phyloP scores from a whole-genome alignment of 1,139 yeast genomes.

The Saccharomyces hybrid region DNA sequence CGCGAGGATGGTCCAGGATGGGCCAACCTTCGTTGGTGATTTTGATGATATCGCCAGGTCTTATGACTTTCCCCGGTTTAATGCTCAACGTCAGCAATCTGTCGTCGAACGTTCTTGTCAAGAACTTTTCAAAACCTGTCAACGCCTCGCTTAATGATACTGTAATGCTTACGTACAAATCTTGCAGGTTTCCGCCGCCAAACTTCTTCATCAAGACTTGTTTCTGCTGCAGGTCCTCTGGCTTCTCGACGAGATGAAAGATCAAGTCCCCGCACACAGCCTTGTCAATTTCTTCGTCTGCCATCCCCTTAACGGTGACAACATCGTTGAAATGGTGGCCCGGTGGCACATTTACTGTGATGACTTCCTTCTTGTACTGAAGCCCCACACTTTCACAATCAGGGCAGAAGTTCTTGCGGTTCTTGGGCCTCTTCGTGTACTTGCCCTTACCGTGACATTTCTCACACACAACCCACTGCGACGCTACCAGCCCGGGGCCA shows the following conservation, averaged over 20 bases:
- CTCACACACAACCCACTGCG: conserved; percentile 55
- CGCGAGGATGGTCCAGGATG: conserved; percentile 32
- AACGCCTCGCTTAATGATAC: conserved; percentile 74
- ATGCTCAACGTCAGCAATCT: conserved; percentile 58
- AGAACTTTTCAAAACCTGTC: conserved; percentile 23
- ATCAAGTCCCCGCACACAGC: conserved; percentile 67
- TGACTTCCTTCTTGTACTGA: conserved; percentile 58
- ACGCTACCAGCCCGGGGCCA: conserved; percentile 71
- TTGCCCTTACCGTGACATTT: conserved; percentile 70
- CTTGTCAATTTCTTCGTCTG: conserved; percentile 73
- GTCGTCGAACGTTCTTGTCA: conserved; percentile 75
- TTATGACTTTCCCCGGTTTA: conserved; percentile 68
- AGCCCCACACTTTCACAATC: conserved; percentile 62
- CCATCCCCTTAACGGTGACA: conserved; percentile 57
- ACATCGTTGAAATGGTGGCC: conserved; percentile 62
- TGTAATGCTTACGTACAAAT: conserved; percentile 51
- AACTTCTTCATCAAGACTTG: conserved; percentile 46
- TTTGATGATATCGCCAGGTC: conserved; percentile 67
- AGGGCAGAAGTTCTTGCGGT: conserved; percentile 66
- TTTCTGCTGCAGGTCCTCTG: conserved; percentile 7
- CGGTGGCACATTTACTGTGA: conserved; percentile 69
- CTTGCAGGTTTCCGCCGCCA: conserved; percentile 38
- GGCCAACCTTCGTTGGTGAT: conserved; percentile 88
- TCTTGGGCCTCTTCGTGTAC: conserved; percentile 37
- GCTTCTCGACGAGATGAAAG: conserved; percentile 45